Base-by-base conservation (phyloP, 441 rosid genomes). In the Adansonia rubrostipa region DNA sequence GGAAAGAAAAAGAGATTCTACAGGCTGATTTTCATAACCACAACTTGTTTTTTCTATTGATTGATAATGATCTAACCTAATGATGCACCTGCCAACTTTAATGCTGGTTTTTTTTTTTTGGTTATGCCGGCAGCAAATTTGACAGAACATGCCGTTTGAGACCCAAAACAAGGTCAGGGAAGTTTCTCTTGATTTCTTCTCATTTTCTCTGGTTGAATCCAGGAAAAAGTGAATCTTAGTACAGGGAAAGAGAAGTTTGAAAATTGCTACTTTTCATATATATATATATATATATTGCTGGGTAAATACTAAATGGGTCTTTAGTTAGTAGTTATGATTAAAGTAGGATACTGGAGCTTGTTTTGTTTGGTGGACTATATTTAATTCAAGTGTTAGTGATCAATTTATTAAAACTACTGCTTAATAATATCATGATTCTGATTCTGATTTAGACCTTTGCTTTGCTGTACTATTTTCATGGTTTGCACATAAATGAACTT, bases 241-340 rank as follows among this genome's bases (percentile, higher is more conserved):
- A 81, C 84, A 81, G 83, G 24, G 57, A 72, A 20, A 57, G 61
- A 4, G 60, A 71, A 61, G 72, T 77, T 71, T 9, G 40, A 70
- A 79, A 75, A 71, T 66, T 61, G 79, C 85, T 83, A 83, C 33
- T 86, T 87, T 85, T 79, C 62, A 85, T 82, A 87, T 69, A 64
- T 28, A 62, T 63, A 24, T 24, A 24, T 24, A 24, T 24, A 24
- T 24, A 24, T 24, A 24, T 3, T 81, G 72, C 6, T 77, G 75
- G 84, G 77, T 4, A 53, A 53, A 53, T 53, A 53, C 57, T 22
- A 48, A 28, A 57, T 47, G 70, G 20, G 15, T 63, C 10, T 68
- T 63, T 63, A 74, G 58, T 11, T 24, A 24, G 28, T 24, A 24
- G 5, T 28, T 28, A 28, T 28, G 33, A 65, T 17, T 69, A 2